Percentiles rank a stretch among this genome's conserved stretches.
These are phyloP conservation scores for Metschnikowia amazonensis DNA, from an alignment of 805 yeast genomes.

Conservation along the genomic window DNA sequence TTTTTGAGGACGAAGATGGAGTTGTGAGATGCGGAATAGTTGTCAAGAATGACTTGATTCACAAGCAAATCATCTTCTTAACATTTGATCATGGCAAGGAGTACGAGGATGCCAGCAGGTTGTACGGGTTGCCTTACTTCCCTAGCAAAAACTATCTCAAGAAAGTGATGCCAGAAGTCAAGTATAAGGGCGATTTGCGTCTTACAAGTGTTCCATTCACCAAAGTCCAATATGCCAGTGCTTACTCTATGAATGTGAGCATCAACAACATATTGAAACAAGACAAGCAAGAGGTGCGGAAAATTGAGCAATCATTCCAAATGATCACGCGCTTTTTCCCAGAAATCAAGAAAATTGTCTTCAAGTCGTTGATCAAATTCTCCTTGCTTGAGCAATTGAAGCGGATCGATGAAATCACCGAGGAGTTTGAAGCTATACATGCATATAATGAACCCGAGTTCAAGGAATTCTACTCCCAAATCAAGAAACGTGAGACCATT, in stretches of 20 bases:
- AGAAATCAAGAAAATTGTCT: slow-evolving; percentile 43
- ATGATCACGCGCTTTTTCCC: slow-evolving; percentile 35
- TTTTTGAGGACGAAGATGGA: slow-evolving; percentile 49
- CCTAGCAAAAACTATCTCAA: slow-evolving; percentile 32
- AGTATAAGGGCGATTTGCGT: slow-evolving; percentile 30
- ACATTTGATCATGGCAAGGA: slow-evolving; percentile 43
- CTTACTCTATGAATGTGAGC: slow-evolving; percentile 30
- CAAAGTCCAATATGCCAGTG: slow-evolving; percentile 43
- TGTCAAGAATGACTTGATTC: slow-evolving; percentile 38
- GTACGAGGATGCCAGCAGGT: slow-evolving; percentile 23
- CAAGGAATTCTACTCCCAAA: slow-evolving; percentile 39
- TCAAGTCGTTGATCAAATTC: slow-evolving; percentile 31
- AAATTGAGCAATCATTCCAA: slow-evolving; percentile 34
- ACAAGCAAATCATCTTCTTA: slow-evolving; percentile 35
- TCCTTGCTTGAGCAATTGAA: slow-evolving; percentile 35
- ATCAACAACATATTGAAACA: slow-evolving; percentile 37
- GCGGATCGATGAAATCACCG: slow-evolving; percentile 33
- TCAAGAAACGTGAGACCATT: slow-evolving; percentile 45
- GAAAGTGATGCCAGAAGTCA: slow-evolving; percentile 34
- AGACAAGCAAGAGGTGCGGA: slow-evolving; percentile 31
- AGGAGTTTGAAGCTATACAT: slow-evolving; percentile 24
- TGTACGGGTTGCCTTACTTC: slow-evolving; percentile 34
- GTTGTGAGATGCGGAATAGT: slow-evolving; percentile 51
- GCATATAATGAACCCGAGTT: slow-evolving; percentile 42
- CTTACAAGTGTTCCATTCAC: slow-evolving; percentile 39